These are phyloP conservation scores for Russula brevipes DNA, from an alignment of 768 basidiomycete species.

Conservation along the genomic window DNA sequence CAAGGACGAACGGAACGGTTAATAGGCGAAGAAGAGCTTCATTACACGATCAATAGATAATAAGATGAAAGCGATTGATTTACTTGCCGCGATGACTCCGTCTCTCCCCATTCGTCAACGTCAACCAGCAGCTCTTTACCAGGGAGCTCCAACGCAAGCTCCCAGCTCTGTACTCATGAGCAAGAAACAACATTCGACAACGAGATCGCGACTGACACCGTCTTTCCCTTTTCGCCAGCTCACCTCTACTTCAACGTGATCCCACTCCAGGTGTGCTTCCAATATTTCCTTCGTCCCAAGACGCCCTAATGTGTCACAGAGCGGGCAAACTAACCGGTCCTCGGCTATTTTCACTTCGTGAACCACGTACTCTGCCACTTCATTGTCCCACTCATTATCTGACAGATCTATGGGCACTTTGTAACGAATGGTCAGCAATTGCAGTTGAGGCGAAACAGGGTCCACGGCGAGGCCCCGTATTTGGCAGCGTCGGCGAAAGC, in stretches of 20 bases:
- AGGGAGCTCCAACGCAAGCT: constrained; percentile 11
- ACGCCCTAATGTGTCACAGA: constrained; percentile 44
- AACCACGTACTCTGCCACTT: constrained; percentile 22
- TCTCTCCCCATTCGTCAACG: constrained; percentile 5
- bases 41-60: not conserved
- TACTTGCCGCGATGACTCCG: constrained; percentile 3
- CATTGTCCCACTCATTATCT: constrained; percentile 12
- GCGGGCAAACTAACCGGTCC: constrained; percentile 45
- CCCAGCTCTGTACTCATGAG: constrained; percentile 6
- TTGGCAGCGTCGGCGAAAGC: constrained; percentile 45
- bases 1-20: not conserved
- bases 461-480: constrained; percentile 35
- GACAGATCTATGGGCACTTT: constrained; percentile 21
- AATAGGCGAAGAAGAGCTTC: not conserved
- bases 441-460: constrained; percentile 24
- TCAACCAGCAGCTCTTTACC: not conserved
- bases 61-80: not conserved
- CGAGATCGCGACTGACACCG: constrained; percentile 22
- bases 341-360: constrained; percentile 30
- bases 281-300: constrained; percentile 44
- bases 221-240: constrained; percentile 34
- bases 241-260: constrained; percentile 41
- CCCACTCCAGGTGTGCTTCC: constrained; percentile 43
- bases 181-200: not conserved
- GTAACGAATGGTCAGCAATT: constrained; percentile 29